Conservation (phyloP, 345 rosid genomes). For the Rhodamnia argentea region DNA sequence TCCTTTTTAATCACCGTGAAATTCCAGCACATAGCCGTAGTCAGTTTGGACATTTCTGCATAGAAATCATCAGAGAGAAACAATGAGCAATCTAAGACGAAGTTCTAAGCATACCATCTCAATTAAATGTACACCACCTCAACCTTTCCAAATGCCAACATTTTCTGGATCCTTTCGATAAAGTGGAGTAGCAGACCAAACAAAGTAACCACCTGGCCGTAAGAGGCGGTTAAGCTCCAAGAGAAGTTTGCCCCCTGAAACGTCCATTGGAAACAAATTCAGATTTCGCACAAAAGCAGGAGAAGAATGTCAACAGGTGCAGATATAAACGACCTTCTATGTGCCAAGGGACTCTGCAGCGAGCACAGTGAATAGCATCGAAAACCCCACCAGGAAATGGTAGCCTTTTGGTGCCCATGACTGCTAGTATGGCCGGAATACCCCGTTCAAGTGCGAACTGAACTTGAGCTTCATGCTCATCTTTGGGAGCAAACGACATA, state of each 20-base stretch:
- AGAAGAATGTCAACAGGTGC: neutral
- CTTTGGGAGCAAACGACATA: conserved; percentile 19
- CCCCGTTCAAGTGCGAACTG: conserved; percentile 20
- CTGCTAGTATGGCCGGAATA: conserved; percentile 11
- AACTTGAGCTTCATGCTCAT: conserved; percentile 21
- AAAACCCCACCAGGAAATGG: conserved; percentile 12
- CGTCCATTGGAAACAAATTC: neutral
- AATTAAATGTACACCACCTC: neutral
- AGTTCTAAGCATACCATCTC: neutral
- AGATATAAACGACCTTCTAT: conserved; percentile 3
- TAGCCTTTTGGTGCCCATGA: conserved; percentile 15
- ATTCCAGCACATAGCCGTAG: conserved; percentile 72
- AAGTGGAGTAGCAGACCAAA: conserved; percentile 97
- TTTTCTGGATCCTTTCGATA: conserved; percentile 72
- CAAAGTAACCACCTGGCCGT: conserved; percentile 91
- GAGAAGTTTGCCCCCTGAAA: conserved; percentile 84
- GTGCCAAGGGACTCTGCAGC: conserved; percentile 20
- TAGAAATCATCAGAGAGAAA: neutral
- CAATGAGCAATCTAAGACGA: neutral
- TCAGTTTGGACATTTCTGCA: conserved; percentile 62
- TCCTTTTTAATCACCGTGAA: conserved; percentile 38
- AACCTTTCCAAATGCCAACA: conserved; percentile 85
- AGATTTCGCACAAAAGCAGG: neutral
- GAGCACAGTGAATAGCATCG: conserved; percentile 17
- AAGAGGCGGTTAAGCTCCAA: conserved; percentile 81